Base-by-base conservation (phyloP, 2,329 filamentous ascomycete species). In the Tolypocladium amazonense region DNA sequence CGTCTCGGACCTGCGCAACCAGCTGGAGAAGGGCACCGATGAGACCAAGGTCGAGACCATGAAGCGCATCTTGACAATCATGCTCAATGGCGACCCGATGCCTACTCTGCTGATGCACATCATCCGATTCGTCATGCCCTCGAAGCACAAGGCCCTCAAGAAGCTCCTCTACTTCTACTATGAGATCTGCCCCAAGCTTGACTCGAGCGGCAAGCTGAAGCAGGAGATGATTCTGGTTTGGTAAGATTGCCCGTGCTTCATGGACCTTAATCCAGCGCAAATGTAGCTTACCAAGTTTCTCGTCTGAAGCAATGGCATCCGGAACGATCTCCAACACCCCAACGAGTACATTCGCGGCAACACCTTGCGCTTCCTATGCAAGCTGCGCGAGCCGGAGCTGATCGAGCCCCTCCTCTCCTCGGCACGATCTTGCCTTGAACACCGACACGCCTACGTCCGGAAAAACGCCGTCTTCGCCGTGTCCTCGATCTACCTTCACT, bases 201-300 rank as follows among this genome's bases (percentile, higher is more conserved):
- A 99, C 75, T 81, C 87, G 58, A 87, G 81, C 71, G 94, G 94
- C 70, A 99, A 97, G 82, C 80, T 99, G 65, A 97, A 97, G 82
- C 94, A 99, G 77, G 94, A 99, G 79, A 97, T 97, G 91, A 99
- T 99, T 74, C 79, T 99, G 70, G 94, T 99, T 69, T 99, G 94
- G 93, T 97, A 68, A 55, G 71, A 61, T n/a, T 27, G 8, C 25
- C 20, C 23, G n/a, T 23, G 11, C 23, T 15, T 8, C 2, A 14
- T 27, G 3, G 27, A 33, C 20, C 6, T 33, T 20, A 9, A 38
- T 6, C 5, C 23, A 43, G 25, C 9, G 6, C 2, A 11, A 14
- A 5, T 2, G 27, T 45, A 3, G 52, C 57, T 56, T 20, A 60
- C 56, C 33, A 23, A 7, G 14, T 25, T 4, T 18, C 8, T 59